Evolutionary conservation across 2,329 filamentous ascomycete genomes (phyloP).

Genomic region (Leptographium radiaticola): DNA sequence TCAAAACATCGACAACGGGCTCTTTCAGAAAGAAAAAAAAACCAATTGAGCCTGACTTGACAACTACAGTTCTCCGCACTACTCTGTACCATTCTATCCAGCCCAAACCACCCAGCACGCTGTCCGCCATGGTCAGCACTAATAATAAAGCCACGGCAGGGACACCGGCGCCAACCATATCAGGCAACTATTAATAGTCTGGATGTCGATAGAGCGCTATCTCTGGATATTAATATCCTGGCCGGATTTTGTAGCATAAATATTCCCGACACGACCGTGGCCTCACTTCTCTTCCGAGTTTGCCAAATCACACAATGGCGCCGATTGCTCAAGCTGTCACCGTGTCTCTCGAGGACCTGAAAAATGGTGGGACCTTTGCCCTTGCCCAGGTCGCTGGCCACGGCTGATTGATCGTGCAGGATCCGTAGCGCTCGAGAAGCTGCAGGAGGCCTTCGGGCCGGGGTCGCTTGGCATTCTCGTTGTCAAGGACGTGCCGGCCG

Average conservation of each 20-base stretch:
- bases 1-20: background rate
- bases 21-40: background rate
- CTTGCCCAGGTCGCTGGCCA: background rate
- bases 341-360: conserved; percentile 11
- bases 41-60: too few relatives aligned
- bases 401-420: conserved; percentile 28
- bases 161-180: background rate
- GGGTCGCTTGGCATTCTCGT: conserved; percentile 84
- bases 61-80: too few relatives aligned
- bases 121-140: too few relatives aligned
- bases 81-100: too few relatives aligned
- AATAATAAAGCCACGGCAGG: too few relatives aligned
- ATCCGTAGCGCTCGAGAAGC: conserved; percentile 51
- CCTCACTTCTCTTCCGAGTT: background rate
- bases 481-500: conserved; percentile 69
- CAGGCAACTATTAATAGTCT: background rate
- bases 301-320: conserved; percentile 3
- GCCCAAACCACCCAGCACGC: too few relatives aligned
- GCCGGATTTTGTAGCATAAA: background rate
- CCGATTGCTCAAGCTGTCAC: conserved; percentile 10
- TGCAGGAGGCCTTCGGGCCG: conserved; percentile 77
- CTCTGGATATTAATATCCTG: background rate
- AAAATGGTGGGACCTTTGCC: conserved; percentile 5
- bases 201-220: background rate
- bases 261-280: background rate